A percentile compares a stretch with the other conserved stretches of the same genome.
Evolutionary conservation across 1,284 basidiomycete genomes (phyloP).

Genomic region (Marasmius tenuissimus): DNA sequence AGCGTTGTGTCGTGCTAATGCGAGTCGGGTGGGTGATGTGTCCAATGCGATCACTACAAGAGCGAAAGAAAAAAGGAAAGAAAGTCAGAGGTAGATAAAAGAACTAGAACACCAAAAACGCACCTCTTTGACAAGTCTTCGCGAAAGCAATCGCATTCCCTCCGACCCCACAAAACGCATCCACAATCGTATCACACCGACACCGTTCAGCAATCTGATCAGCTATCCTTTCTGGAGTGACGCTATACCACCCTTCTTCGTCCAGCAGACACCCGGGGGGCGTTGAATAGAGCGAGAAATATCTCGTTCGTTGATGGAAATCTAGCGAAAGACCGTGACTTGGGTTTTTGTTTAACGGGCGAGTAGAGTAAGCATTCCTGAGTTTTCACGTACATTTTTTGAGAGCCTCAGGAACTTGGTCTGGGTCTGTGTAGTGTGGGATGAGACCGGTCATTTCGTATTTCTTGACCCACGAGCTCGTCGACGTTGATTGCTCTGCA

Average conservation of each 20-base stretch:
- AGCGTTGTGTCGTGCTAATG: slow-evolving; percentile 90
- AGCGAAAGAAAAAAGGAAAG: too few species aligned
- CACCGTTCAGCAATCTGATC: slow-evolving; percentile 91
- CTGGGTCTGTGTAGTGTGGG: not conserved
- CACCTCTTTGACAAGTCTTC: slow-evolving; percentile 88
- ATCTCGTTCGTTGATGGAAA: slow-evolving; percentile 79
- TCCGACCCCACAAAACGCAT: slow-evolving; percentile 97
- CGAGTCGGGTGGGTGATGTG: slow-evolving; percentile 78
- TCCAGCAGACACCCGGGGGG: slow-evolving; percentile 73
- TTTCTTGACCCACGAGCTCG: not conserved
- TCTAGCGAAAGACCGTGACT: slow-evolving; percentile 49
- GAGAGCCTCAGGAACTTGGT: not conserved
- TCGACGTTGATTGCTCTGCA: not conserved
- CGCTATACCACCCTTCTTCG: slow-evolving; percentile 94
- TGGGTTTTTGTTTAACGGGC: not conserved
- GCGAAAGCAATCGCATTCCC: slow-evolving; percentile 98
- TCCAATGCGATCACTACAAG: slow-evolving; percentile 92
- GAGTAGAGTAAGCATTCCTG: not conserved
- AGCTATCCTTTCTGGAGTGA: slow-evolving; percentile 93
- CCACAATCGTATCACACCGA: slow-evolving; percentile 80
- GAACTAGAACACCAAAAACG: slow-evolving; percentile 21
- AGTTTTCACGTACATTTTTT: not conserved
- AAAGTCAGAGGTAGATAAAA: not conserved
- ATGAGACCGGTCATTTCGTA: not conserved
- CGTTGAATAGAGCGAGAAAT: slow-evolving; percentile 78